Percentiles rank a stretch among this genome's conserved stretches.
Conservation (phyloP, 192 early-diverging fungal species). For the Chytriomyces confervae region DNA sequence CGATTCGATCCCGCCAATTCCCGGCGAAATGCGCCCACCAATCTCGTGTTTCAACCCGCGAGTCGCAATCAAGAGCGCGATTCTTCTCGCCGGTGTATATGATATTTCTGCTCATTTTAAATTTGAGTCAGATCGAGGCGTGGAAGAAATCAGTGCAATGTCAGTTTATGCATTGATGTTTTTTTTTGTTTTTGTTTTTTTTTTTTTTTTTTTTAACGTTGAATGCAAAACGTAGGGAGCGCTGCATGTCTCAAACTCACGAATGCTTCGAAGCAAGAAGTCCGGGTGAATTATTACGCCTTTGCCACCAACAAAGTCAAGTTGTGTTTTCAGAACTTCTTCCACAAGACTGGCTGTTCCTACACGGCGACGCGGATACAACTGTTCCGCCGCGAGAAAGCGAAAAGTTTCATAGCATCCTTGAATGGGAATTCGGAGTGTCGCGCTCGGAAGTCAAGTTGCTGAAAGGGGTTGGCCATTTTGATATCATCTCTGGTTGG, state of each 20-base stretch:
- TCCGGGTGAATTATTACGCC: slow-evolving; percentile 5
- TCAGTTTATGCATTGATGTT: background rate
- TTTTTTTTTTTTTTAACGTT: too few species aligned
- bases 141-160: slow-evolving; percentile 54
- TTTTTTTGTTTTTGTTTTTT: background rate
- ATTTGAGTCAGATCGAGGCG: slow-evolving; percentile 44
- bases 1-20: background rate
- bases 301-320: background rate
- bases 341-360: slow-evolving; percentile 32
- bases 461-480: slow-evolving; percentile 16
- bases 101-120: slow-evolving; percentile 44
- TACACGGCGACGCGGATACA: slow-evolving; percentile 39
- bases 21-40: background rate
- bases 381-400: slow-evolving; percentile 38
- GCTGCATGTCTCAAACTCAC: slow-evolving; percentile 5
- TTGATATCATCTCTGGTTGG: slow-evolving; percentile 13
- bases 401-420: slow-evolving; percentile 20
- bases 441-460: slow-evolving; percentile 5
- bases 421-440: slow-evolving; percentile 20
- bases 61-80: slow-evolving; percentile 26
- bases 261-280: slow-evolving; percentile 19
- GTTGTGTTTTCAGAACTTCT: slow-evolving; percentile 1
- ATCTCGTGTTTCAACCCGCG: background rate
- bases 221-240: background rate
- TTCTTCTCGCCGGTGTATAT: slow-evolving; percentile 48